Evolutionary conservation across 2,329 filamentous ascomycete species (phyloP).

Genomic region (Malbranchea cinnamomea): DNA sequence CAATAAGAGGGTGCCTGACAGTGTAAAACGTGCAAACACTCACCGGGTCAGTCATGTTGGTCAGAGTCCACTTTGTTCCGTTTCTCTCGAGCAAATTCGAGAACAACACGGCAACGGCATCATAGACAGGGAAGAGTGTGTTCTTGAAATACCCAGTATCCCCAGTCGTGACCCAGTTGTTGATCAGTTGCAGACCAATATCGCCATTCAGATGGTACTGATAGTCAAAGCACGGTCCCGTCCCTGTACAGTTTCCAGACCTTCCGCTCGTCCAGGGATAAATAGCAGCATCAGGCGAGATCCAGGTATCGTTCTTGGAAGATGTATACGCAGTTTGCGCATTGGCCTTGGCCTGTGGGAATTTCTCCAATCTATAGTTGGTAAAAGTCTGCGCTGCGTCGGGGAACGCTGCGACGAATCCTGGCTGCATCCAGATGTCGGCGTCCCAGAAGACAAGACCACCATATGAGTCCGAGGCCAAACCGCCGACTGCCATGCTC

Average conservation of each 20-base stretch:
- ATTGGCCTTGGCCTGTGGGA: conserved; percentile 45
- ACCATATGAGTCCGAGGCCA: conserved; percentile 52
- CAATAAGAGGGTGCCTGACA: conserved; percentile 1
- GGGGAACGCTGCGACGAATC: conserved; percentile 48
- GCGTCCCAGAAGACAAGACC: conserved; percentile 53
- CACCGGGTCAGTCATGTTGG: conserved; percentile 58
- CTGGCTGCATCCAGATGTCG: conserved; percentile 54
- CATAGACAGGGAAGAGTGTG: conserved; percentile 46
- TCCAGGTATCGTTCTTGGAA: conserved; percentile 45
- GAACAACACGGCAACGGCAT: conserved; percentile 48
- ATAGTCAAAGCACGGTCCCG: conserved; percentile 53
- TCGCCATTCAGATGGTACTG: conserved; percentile 59
- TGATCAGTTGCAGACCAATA: conserved; percentile 47
- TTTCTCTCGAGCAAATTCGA: conserved; percentile 46
- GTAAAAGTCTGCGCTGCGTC: conserved; percentile 47
- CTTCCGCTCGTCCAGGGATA: conserved; percentile 55
- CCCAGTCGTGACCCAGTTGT: conserved; percentile 46
- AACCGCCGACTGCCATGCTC: conserved; percentile 53
- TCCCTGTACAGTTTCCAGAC: conserved; percentile 53
- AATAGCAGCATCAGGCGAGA: conserved; percentile 42
- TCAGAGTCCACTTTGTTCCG: conserved; percentile 37
- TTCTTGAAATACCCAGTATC: conserved; percentile 41
- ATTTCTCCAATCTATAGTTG: conserved; percentile 46
- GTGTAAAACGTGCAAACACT: conserved; percentile 11
- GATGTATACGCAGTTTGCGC: conserved; percentile 39